Evolutionary conservation across 2,329 filamentous ascomycete species (phyloP).

Genomic region (Penicillium glabrum): DNA sequence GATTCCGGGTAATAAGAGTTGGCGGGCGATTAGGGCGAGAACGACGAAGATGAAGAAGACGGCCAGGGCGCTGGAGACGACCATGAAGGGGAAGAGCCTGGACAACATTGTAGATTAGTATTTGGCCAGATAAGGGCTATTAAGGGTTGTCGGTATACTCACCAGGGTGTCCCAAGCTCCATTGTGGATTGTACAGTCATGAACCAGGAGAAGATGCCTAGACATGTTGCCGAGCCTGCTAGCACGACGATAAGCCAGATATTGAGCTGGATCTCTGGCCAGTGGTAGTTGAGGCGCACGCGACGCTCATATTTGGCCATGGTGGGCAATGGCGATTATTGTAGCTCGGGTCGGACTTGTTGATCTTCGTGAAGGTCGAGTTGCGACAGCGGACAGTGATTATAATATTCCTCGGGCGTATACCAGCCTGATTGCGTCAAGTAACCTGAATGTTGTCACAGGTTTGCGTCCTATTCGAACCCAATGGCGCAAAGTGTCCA

Average conservation of each 20-base stretch:
- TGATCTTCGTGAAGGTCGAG: neutral
- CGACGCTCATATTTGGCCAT: constrained; percentile 32
- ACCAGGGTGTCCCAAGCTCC: constrained; percentile 61
- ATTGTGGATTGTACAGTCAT: constrained; percentile 59
- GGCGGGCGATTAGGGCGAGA: constrained; percentile 56
- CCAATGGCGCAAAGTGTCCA: neutral
- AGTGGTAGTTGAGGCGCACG: constrained; percentile 54
- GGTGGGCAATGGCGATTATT: constrained; percentile 2
- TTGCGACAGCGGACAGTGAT: neutral
- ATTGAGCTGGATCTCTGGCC: constrained; percentile 65
- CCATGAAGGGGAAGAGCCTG: constrained; percentile 66
- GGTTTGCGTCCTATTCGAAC: neutral
- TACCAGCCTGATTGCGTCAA: neutral
- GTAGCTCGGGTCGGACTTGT: neutral
- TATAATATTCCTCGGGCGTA: neutral
- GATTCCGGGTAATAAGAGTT: constrained; percentile 58
- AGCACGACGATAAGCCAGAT: constrained; percentile 65
- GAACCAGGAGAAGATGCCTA: constrained; percentile 63
- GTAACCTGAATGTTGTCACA: neutral
- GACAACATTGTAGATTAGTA: neutral
- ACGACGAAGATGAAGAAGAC: constrained; percentile 60
- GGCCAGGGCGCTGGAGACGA: constrained; percentile 57
- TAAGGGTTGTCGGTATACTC: constrained; percentile 17
- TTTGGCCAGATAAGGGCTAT: neutral
- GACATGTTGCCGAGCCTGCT: constrained; percentile 55